Evolutionary conservation across 306 rosid genomes (phyloP).

Genomic region (Purshia tridentata): DNA sequence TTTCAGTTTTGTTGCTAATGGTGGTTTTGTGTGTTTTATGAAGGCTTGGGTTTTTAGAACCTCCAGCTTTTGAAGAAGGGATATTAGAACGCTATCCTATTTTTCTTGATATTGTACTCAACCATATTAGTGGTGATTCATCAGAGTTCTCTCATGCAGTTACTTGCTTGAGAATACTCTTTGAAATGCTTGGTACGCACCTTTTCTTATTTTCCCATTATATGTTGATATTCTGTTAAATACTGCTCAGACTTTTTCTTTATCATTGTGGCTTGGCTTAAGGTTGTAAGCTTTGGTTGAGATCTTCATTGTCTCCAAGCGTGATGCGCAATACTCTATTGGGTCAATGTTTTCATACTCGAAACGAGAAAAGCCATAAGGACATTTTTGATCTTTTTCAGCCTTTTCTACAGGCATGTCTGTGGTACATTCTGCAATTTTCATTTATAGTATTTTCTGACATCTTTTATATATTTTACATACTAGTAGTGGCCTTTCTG

Average conservation of each 20-base stretch:
- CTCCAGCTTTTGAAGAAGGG: slow-evolving; percentile 97
- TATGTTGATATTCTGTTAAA: slow-evolving; percentile 11
- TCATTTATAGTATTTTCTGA: slow-evolving; percentile 8
- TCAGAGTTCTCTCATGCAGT: slow-evolving; percentile 87
- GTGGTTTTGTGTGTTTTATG: slow-evolving; percentile 29
- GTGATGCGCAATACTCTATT: slow-evolving; percentile 92
- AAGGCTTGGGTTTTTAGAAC: slow-evolving; percentile 94
- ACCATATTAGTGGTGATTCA: slow-evolving; percentile 85
- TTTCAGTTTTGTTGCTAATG: slow-evolving; percentile 25
- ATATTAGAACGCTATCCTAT: slow-evolving; percentile 88
- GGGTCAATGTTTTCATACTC: slow-evolving; percentile 96
- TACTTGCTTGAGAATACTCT: slow-evolving; percentile 82
- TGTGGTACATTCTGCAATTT: slow-evolving; percentile 26
- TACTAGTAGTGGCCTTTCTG: slow-evolving; percentile 1
- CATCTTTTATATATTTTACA: slow-evolving; percentile 1
- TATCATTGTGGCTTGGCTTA: slow-evolving; percentile 32
- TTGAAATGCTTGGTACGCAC: slow-evolving; percentile 82
- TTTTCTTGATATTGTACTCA: slow-evolving; percentile 88
- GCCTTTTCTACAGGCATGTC: slow-evolving; percentile 89
- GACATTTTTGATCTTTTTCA: slow-evolving; percentile 93
- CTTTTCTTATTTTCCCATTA: slow-evolving; percentile 24
- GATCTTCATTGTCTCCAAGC: slow-evolving; percentile 87
- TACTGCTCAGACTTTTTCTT: slow-evolving; percentile 31
- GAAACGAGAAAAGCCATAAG: slow-evolving; percentile 90
- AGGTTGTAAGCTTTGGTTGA: slow-evolving; percentile 99